These are phyloP conservation scores for Ophiosphaerella narmari DNA, from an alignment of 2,329 filamentous ascomycete genomes.

Conservation along the genomic window DNA sequence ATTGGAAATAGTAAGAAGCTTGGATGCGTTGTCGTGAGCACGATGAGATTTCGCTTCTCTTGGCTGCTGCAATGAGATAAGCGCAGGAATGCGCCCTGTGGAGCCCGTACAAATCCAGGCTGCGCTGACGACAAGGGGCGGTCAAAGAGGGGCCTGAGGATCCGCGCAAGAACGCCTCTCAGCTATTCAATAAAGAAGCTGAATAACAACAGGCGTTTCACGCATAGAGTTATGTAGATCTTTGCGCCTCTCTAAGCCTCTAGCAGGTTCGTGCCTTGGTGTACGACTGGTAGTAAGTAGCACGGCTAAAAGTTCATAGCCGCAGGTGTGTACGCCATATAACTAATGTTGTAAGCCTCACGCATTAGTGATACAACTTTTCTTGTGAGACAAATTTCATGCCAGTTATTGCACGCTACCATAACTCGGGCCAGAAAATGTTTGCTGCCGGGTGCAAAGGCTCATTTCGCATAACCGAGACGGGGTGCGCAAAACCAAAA, in stretches of 20 bases:
- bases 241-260: background rate
- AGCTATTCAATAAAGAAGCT: background rate
- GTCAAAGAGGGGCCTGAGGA: conserved; percentile 16
- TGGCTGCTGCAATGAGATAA: conserved; percentile 14
- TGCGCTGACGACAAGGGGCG: conserved; percentile 11
- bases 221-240: background rate
- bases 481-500: too few relatives aligned
- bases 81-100: conserved; percentile 19
- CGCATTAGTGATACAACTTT: too few relatives aligned
- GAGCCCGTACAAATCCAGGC: conserved; percentile 1
- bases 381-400: too few relatives aligned
- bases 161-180: conserved; percentile 7
- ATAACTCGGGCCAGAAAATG: too few relatives aligned
- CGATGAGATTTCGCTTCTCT: conserved; percentile 3
- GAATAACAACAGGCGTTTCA: background rate
- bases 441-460: too few relatives aligned
- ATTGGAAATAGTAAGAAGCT: conserved; percentile 24
- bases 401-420: too few relatives aligned
- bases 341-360: too few relatives aligned
- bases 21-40: conserved; percentile 16
- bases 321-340: too few relatives aligned
- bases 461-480: too few relatives aligned
- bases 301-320: too few relatives aligned
- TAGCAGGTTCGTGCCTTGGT: too few relatives aligned
- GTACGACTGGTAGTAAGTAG: too few relatives aligned